A percentile compares a stretch with the other conserved stretches of the same genome.
Evolutionary conservation across 1,284 basidiomycete genomes (phyloP).

Genomic region (Boletus smithii): DNA sequence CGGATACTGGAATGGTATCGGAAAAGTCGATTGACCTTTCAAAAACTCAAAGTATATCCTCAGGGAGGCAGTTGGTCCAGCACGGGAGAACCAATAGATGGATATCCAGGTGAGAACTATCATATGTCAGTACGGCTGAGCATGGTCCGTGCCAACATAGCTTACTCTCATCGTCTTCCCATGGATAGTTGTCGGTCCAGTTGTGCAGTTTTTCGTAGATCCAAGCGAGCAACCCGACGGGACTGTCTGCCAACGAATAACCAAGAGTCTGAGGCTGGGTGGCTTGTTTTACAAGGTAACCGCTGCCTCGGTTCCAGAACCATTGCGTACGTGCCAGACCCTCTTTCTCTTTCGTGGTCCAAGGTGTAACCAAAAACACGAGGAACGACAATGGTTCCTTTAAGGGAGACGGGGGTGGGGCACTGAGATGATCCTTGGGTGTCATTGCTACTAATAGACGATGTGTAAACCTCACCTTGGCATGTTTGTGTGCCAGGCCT

Average conservation of each 20-base stretch:
- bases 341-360: conserved; percentile 36
- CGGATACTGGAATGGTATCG: neutral
- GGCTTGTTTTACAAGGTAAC: conserved; percentile 43
- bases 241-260: conserved; percentile 56
- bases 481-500: conserved; percentile 48
- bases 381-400: conserved; percentile 33
- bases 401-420: conserved; percentile 22
- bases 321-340: conserved; percentile 34
- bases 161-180: conserved; percentile 49
- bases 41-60: conserved; percentile 51
- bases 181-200: conserved; percentile 51
- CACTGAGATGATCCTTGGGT: conserved; percentile 15
- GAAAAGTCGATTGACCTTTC: neutral
- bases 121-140: neutral
- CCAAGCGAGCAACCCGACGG: conserved; percentile 55
- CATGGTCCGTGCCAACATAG: neutral
- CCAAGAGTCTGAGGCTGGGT: conserved; percentile 59
- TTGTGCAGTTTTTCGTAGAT: conserved; percentile 56
- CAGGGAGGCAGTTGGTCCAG: conserved; percentile 52
- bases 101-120: conserved; percentile 58
- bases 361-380: conserved; percentile 29
- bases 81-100: conserved; percentile 55
- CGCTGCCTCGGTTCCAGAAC: conserved; percentile 36
- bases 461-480: conserved; percentile 29
- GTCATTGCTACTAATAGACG: neutral